These are phyloP conservation scores for Paramecium caudatum DNA, from an alignment of 73 alveolate species.

Conservation along the genomic window DNA sequence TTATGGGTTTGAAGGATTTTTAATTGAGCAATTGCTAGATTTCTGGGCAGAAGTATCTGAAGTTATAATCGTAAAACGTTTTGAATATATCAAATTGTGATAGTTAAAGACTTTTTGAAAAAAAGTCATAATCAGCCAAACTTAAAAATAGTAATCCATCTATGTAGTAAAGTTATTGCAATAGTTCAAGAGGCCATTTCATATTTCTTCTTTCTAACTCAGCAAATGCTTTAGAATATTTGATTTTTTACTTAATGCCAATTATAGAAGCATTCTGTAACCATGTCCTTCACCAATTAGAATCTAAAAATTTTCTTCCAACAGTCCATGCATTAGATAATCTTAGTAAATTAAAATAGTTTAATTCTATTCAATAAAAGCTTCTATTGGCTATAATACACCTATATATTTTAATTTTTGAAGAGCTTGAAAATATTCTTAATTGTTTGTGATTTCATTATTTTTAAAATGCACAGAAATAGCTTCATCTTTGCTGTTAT, in stretches of 20 bases:
- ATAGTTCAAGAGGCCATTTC: background rate
- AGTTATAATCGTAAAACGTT: background rate
- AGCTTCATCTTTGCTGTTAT: too few relatives aligned
- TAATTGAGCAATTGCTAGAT: background rate
- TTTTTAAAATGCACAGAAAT: too few relatives aligned
- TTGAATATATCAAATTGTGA: background rate
- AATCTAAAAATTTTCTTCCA: too few relatives aligned
- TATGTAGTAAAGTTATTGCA: background rate
- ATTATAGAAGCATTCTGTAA: background rate
- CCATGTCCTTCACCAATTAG: too few relatives aligned
- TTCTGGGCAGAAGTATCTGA: background rate
- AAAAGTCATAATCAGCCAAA: background rate
- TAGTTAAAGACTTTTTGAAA: background rate
- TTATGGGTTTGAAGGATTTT: background rate
- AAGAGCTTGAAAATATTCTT: too few relatives aligned
- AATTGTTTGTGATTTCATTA: too few relatives aligned
- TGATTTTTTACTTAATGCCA: background rate
- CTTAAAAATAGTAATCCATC: background rate
- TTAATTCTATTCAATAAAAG: too few relatives aligned
- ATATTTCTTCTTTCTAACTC: background rate
- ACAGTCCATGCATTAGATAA: too few relatives aligned
- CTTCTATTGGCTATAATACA: too few relatives aligned
- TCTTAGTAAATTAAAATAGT: too few relatives aligned
- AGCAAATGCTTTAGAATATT: background rate
- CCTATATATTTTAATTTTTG: too few relatives aligned